Evolutionary conservation across 2,329 filamentous ascomycete genomes (phyloP).

Genomic region (Volutella citrinella): DNA sequence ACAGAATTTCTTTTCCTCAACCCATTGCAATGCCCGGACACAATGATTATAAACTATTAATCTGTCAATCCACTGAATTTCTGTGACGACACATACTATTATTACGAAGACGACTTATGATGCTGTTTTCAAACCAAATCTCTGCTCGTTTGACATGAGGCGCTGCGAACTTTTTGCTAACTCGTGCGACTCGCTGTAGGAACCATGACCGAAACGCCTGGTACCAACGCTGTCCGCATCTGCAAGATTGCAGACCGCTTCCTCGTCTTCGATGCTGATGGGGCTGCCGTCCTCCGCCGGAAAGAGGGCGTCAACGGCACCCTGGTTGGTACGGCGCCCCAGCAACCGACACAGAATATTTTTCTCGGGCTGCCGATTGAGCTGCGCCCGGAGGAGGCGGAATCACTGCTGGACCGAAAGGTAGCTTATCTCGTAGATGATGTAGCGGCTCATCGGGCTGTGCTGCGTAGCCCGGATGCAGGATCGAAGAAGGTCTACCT

Average conservation of each 20-base stretch:
- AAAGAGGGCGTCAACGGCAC: slow-evolving; percentile 82
- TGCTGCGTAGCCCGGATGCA: slow-evolving; percentile 55
- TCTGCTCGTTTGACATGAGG: too few species aligned
- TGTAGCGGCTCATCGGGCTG: slow-evolving; percentile 62
- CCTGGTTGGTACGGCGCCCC: slow-evolving; percentile 81
- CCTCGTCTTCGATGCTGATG: slow-evolving; percentile 83
- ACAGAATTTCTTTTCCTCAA: slow-evolving; percentile 10
- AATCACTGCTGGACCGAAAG: slow-evolving; percentile 72
- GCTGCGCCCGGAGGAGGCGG: slow-evolving; percentile 86
- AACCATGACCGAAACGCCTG: slow-evolving; percentile 18
- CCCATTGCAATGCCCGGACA: slow-evolving; percentile 7
- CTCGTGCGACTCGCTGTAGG: slow-evolving; percentile 11
- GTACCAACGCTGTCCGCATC: slow-evolving; percentile 63
- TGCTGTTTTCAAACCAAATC: slow-evolving; percentile 18
- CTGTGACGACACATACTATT: slow-evolving; percentile 41
- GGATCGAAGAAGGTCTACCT: slow-evolving; percentile 62
- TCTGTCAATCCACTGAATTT: slow-evolving; percentile 60
- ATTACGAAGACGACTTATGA: slow-evolving; percentile 47
- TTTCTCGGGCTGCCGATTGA: slow-evolving; percentile 88
- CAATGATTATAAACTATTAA: slow-evolving; percentile 52
- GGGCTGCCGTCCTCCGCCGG: slow-evolving; percentile 73
- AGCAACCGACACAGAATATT: slow-evolving; percentile 91
- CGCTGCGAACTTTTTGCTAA: slow-evolving; percentile 16
- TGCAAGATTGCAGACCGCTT: slow-evolving; percentile 78
- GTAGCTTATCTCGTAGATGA: slow-evolving; percentile 82